phyloP scores from a whole-genome alignment of 495 filamentous ascomycete species.

The Penicillium mononematosum region DNA sequence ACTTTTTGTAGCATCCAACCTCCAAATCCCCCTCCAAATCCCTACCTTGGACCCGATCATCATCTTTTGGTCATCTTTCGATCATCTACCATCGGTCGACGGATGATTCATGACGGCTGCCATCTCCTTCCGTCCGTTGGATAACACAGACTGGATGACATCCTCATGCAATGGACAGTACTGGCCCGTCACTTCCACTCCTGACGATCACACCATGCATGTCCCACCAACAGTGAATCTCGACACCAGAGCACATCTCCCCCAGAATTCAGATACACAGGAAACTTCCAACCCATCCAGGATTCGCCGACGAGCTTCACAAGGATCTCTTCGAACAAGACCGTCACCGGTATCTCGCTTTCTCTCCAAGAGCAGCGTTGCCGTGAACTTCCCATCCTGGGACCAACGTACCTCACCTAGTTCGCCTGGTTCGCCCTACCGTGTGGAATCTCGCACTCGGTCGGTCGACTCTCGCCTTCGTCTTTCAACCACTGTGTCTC shows the following conservation, averaged over 20 bases:
- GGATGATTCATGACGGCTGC: constrained; percentile 16
- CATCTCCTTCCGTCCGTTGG: constrained; percentile 19
- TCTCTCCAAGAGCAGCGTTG: constrained; percentile 39
- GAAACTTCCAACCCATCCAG: constrained; percentile 25
- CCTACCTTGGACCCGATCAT: neutral
- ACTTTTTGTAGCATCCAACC: neutral
- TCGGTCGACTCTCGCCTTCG: constrained; percentile 42
- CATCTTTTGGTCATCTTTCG: neutral
- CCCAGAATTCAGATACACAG: constrained; percentile 18
- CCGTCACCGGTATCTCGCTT: constrained; percentile 44
- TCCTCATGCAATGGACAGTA: constrained; percentile 39
- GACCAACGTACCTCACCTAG: constrained; percentile 35
- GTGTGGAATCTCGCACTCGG: constrained; percentile 33
- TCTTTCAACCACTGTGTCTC: constrained; percentile 34
- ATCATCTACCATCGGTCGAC: neutral
- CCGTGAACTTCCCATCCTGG: constrained; percentile 43
- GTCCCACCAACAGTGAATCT: constrained; percentile 23
- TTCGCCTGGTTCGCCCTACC: constrained; percentile 25
- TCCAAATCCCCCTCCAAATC: neutral
- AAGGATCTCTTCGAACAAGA: constrained; percentile 41
- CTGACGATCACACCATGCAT: constrained; percentile 35
- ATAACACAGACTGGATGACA: constrained; percentile 37
- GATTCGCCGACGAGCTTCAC: constrained; percentile 41
- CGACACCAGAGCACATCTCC: constrained; percentile 20
- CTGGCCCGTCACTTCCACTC: constrained; percentile 28